A percentile compares a stretch with the other conserved stretches of the same genome.
Evolutionary conservation across 108 stramenopile species (phyloP).

Genomic region (Discostella stelligeroides): DNA sequence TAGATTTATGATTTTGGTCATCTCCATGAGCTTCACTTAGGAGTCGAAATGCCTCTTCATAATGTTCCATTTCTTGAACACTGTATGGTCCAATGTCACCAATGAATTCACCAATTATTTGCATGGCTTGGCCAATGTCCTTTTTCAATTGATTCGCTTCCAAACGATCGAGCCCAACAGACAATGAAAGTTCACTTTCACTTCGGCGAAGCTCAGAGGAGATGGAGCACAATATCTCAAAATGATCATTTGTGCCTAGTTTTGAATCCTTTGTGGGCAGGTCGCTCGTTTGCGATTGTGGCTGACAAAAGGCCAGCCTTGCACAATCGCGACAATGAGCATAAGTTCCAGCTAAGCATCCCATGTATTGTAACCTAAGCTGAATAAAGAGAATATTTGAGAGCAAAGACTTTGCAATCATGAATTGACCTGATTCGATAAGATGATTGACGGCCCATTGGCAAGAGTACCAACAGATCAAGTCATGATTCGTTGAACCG

Average conservation of each 20-base stretch:
- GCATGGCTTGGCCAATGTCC: slow-evolving; percentile 41
- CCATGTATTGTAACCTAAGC: slow-evolving; percentile 30
- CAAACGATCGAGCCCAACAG: neutral
- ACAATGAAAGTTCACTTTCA: slow-evolving; percentile 15
- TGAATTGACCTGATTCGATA: slow-evolving; percentile 8
- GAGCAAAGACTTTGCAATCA: slow-evolving; percentile 25
- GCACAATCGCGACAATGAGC: slow-evolving; percentile 34
- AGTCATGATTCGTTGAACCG: neutral
- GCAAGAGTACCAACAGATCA: slow-evolving; percentile 31
- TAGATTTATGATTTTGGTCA: slow-evolving; percentile 41
- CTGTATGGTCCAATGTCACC: slow-evolving; percentile 36
- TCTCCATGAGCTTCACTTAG: slow-evolving; percentile 39
- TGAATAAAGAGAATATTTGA: slow-evolving; percentile 15
- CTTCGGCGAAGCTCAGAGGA: slow-evolving; percentile 24
- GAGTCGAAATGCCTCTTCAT: slow-evolving; percentile 51
- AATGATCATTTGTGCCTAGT: slow-evolving; percentile 12
- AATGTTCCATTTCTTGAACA: slow-evolving; percentile 51
- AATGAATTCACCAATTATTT: slow-evolving; percentile 40
- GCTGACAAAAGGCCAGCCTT: slow-evolving; percentile 12
- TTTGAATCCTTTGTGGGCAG: slow-evolving; percentile 1
- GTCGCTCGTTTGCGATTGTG: slow-evolving; percentile 8
- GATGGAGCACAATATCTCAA: slow-evolving; percentile 19
- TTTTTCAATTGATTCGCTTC: slow-evolving; percentile 20
- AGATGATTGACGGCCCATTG: slow-evolving; percentile 33
- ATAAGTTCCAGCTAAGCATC: slow-evolving; percentile 10